A percentile compares a stretch with the other conserved stretches of the same genome.
Evolutionary conservation across 2,329 filamentous ascomycete species (phyloP).

Genomic region (Nemania sp.): DNA sequence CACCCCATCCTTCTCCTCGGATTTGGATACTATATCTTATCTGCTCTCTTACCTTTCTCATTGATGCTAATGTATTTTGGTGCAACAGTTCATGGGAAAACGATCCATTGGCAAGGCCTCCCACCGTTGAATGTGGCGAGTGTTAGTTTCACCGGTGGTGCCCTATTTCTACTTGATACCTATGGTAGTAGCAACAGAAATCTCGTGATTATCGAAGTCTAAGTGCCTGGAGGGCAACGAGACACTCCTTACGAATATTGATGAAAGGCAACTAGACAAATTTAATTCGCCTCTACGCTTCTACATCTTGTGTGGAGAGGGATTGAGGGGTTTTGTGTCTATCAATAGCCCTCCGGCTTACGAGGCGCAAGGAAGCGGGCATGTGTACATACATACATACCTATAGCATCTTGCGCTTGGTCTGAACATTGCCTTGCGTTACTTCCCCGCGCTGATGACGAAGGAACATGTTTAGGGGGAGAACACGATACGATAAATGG

Average conservation of each 20-base stretch:
- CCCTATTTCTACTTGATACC: not conserved
- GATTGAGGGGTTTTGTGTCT: not conserved
- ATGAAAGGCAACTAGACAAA: not conserved
- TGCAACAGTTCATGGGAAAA: constrained; percentile 77
- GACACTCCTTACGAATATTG: not conserved
- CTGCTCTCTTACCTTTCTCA: not conserved
- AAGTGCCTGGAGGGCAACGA: too few species aligned
- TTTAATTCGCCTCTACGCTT: not conserved
- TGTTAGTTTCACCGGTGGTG: not conserved
- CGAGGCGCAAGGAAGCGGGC: not conserved
- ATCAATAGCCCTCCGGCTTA: not conserved
- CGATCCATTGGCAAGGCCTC: constrained; percentile 89
- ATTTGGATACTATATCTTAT: constrained; percentile 16
- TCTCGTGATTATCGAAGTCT: not conserved
- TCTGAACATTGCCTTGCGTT: not conserved
- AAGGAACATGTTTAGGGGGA: not conserved
- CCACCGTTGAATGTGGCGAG: constrained; percentile 58
- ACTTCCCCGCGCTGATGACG: not conserved
- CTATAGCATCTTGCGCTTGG: constrained; percentile 2
- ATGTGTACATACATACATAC: not conserved
- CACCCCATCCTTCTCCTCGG: constrained; percentile 7
- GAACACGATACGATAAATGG: not conserved
- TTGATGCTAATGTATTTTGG: constrained; percentile 42
- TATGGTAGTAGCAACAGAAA: not conserved
- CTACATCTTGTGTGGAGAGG: not conserved